Conservation (phyloP, 257 asterid genomes). For the Fraxinus anomala region DNA sequence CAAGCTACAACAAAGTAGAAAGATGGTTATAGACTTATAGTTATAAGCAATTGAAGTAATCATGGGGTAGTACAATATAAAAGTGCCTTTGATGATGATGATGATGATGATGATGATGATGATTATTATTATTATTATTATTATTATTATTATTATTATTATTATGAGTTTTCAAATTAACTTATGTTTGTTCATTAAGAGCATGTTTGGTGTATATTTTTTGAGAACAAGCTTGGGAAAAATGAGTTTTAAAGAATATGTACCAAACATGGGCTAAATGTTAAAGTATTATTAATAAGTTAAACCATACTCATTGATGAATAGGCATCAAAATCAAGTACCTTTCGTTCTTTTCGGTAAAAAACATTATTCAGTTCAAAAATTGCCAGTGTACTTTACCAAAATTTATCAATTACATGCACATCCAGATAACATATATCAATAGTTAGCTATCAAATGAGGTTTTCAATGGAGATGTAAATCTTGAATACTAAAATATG, state of each 20-base stretch:
- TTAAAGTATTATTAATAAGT: neutral
- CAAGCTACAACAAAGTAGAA: neutral
- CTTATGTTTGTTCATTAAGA: neutral
- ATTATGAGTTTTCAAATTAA: neutral
- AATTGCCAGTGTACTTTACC: neutral
- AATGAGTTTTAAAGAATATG: no score
- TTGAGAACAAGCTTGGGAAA: no score
- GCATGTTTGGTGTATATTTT: no score
- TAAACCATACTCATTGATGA: neutral
- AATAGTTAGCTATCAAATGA: neutral
- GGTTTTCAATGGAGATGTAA: neutral
- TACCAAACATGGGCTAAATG: no score
- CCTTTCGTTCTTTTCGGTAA: neutral
- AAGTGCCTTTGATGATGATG: neutral
- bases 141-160: no score
- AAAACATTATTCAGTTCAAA: neutral
- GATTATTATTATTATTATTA: no score
- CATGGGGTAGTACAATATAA: neutral
- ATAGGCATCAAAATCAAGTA: slow-evolving; percentile 11
- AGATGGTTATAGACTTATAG: no score
- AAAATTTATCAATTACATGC: neutral
- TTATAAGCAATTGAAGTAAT: no score
- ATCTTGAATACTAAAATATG: neutral
- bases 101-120: no score
- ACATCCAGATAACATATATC: neutral